Base-by-base conservation (phyloP, 129 eudicot genomes). In the Heracleum sosnowskyi region DNA sequence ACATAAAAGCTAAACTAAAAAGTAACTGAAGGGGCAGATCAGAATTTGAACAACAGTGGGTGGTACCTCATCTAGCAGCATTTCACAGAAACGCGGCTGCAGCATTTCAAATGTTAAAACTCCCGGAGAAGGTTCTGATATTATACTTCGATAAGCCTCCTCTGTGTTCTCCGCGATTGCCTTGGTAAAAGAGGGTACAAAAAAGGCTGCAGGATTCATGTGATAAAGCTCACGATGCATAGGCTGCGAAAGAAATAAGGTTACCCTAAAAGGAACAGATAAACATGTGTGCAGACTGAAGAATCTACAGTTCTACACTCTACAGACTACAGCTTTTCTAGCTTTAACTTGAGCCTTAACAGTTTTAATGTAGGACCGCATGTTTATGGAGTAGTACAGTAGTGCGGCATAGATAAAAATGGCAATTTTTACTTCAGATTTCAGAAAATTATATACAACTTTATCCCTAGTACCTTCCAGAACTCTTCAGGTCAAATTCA, bases 41-140 rank as follows among this genome's bases (percentile, higher is more conserved):
- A 11, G 75, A 80, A n/a, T 40, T 35, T 37, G 34, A 35, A 41
- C 62, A 78, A 76, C 69, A 70, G 16, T 66, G 31, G 45, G 78
- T 69, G 77, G 77, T 87, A 94, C 98, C 98, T 94, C 98, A 29
- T 87, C 85, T 78, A 94, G 74, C 87, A 94, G 74, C 97, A 85
- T 85, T 34, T 84, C 90, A 71, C 98, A 94, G 83, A 94, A 91
- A 63, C 83, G 89, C 34, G 98, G 93, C 85, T 90, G 97, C 83
- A 94, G 85, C 96, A 94, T 94, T 60, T 91, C 85, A 74, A 91
- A 94, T 24, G 91, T 76, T 75, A 85, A 88, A 70, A 94, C 42
- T 69, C 98, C 98, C 6, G 98, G 97, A 70, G 90, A 84, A 46
- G 97, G 92, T 87, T 94, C 97, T 36, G 92, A 74, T 88, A 94